Evolutionary conservation across 441 rosid genomes (phyloP).

Genomic region (Euphorbia celastroides): DNA sequence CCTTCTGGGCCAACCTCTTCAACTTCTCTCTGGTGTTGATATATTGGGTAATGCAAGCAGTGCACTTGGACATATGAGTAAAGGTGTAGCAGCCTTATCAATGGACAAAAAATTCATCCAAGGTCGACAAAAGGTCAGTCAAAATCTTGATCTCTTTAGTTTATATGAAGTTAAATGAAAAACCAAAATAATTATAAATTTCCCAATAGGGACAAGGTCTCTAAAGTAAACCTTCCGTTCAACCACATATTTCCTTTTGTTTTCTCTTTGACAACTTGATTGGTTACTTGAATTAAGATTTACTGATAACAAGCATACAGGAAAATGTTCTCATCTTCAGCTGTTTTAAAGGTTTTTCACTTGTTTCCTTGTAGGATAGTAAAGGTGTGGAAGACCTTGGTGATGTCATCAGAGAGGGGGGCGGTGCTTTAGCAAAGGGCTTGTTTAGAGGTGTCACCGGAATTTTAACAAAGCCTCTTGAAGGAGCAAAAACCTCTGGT

Average conservation of each 20-base stretch:
- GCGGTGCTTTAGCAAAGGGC: constrained; percentile 98
- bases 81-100: constrained; percentile 97
- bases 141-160: constrained; percentile 13
- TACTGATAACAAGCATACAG: background rate
- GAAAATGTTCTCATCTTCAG: background rate
- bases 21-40: constrained; percentile 94
- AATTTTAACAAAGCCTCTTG: constrained; percentile 93
- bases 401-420: constrained; percentile 97
- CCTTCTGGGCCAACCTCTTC: constrained; percentile 97
- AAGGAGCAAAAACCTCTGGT: constrained; percentile 95
- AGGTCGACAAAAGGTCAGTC: constrained; percentile 82
- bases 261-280: background rate
- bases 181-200: background rate
- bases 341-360: constrained; percentile 9
- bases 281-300: background rate
- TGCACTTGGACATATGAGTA: constrained; percentile 99
- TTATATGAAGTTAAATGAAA: background rate
- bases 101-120: constrained; percentile 98
- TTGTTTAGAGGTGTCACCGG: constrained; percentile 98
- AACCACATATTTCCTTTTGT: background rate
- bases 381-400: constrained; percentile 97
- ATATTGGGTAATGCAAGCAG: constrained; percentile 99
- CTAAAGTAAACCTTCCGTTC: background rate
- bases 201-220: background rate
- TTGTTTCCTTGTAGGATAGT: constrained; percentile 55